Base-by-base conservation (phyloP, 371 early-diverging fungal species). In the Mortierella sp. region DNA sequence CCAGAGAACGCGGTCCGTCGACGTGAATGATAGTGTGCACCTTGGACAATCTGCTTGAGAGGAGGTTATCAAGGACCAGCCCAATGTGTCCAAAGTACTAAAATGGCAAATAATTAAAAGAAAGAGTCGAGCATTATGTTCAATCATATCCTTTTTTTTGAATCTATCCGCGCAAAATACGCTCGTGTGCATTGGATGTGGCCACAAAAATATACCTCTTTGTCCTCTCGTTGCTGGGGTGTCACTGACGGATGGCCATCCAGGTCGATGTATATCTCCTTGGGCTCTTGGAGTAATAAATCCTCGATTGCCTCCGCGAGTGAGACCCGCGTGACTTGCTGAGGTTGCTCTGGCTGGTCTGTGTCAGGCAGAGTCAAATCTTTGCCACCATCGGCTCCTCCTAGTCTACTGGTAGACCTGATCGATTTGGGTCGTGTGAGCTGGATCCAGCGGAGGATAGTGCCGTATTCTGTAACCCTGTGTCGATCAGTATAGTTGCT, bases 1-100 rank as follows among this genome's bases (percentile, higher is more conserved):
- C 63, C 63, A 35, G 29, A 63, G 63, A 63, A 63, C 63, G 63
- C 29, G 63, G 63, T 63, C 63, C 63, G 27, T 27, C 63, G 63
- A 27, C 63, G 63, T 63, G 63, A 63, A 63, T 63, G 63, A 11
- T 4, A 63, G 63, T 63, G 29, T 27, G 27, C 63, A 27, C 63
- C 63, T 27, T 63, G 63, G n/a, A 63, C 63, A 63, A 63, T 16
- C 16, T 63, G 29, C 63, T 27, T n/a, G 63, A 32, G 63, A 63
- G 2, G 63, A 63, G 63, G 29, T 63, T 63, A 63, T 32, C 63
- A 63, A 32, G 32, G 32, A 32, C 32, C 32, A 32, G 32, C 32
- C 32, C 32, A 2, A 32, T 32, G 32, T 32, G 32, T 32, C 32
- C 32, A 32, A 32, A 32, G 32, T 32, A 32, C 32, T 32, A 32